phyloP scores from a whole-genome alignment of 1,139 yeast species.

The Sugiyamaella japonica region DNA sequence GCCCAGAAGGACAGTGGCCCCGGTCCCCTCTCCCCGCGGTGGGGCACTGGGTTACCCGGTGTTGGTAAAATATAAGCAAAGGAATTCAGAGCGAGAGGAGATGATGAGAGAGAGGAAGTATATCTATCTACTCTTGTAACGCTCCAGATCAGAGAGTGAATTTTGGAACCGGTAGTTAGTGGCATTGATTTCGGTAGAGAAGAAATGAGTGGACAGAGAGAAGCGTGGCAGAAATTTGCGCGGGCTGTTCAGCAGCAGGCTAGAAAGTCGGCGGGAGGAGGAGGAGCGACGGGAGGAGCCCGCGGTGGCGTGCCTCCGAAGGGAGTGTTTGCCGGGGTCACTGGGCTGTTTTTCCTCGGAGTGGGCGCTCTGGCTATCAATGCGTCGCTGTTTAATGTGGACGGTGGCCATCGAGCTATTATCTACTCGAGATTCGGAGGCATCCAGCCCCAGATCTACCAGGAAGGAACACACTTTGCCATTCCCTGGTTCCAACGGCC shows the following conservation, averaged over 20 bases:
- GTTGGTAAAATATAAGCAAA: not conserved
- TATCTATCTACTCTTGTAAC: no score
- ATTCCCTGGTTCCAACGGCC: slow-evolving; percentile 97
- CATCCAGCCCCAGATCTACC: slow-evolving; percentile 77
- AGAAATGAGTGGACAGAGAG: slow-evolving; percentile 29
- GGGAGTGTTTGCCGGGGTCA: slow-evolving; percentile 60
- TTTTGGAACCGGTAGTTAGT: not conserved
- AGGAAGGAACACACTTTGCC: slow-evolving; percentile 93
- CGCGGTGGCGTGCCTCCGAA: slow-evolving; percentile 42
- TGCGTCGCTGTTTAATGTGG: slow-evolving; percentile 86
- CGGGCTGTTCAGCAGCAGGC: slow-evolving; percentile 65
- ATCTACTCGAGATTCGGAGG: slow-evolving; percentile 88
- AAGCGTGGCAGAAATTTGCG: slow-evolving; percentile 62
- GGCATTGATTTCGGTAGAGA: not conserved
- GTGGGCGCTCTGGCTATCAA: slow-evolving; percentile 68
- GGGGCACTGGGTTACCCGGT: slow-evolving; percentile 3
- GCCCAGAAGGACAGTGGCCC: no score
- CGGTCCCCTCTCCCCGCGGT: no score
- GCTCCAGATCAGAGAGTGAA: no score
- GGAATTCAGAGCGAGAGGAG: not conserved
- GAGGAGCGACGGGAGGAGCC: slow-evolving; percentile 33
- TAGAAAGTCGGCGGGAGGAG: slow-evolving; percentile 46
- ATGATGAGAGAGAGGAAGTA: not conserved
- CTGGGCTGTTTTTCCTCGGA: slow-evolving; percentile 73
- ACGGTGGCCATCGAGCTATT: slow-evolving; percentile 99